Evolutionary conservation across 2,329 filamentous ascomycete species (phyloP), one percentile per base, ranked within the genome.

Genomic region (Didymella exigua): DNA sequence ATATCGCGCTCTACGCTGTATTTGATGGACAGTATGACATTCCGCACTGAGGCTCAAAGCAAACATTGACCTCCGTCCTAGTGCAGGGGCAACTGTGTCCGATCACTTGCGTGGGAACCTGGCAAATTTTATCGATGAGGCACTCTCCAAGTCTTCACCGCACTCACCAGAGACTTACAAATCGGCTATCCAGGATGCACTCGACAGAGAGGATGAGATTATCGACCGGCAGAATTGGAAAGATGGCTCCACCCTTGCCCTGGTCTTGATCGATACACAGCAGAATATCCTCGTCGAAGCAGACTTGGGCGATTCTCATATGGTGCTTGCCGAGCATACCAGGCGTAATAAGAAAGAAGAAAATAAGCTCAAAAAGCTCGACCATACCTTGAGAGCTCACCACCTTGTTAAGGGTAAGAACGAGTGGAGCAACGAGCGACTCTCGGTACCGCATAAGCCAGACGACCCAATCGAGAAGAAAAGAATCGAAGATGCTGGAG

Each of bases 11-110:
- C 10, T 68, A 60, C 30, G 65, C 59, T 11, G 63, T 68, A 1
- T 65, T 63, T 31, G 65, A 68, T 46, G 65, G 65, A 29, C 65
- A 68, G 65, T 68, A 62, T 29, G 64, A 51, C 5, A n/a, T 13
- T 13, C 14, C 5, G 7, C 31, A 11, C 13, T 6, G 21, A 4
- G 10, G 5, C 4, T n/a, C 11, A 13, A 7, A 5, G 8, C 7
- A 31, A n/a, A 7, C 33, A 10, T 18, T 62, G 37, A 66, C 34
- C 4, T 4, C 19, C 14, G 19, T 27, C 13, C 23, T 44, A 68
- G 65, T 50, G 65, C 63, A 18, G 60, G 61, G 5, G 57, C 63
- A 53, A 58, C 55, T 10, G 64, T 66, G 11, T 24, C 53, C 4
- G 54, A 62, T 21, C 54, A 68, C 30, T 43, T 61, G 26, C 53